These are phyloP conservation scores for Fraxinus baroniana DNA, from an alignment of 305 asterid genomes.

Conservation along the genomic window DNA sequence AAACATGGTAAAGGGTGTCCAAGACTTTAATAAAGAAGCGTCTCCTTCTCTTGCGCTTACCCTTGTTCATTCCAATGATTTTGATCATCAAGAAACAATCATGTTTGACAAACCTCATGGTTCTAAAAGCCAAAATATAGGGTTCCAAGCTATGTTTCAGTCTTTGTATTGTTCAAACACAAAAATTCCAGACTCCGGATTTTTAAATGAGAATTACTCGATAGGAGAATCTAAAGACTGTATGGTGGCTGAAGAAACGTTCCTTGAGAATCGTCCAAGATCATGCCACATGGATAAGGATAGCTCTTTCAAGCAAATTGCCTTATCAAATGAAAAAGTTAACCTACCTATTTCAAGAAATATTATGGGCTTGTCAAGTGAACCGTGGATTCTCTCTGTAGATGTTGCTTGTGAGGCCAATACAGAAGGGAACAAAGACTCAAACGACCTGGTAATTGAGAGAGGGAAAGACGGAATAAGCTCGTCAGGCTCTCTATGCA, in stretches of 20 bases:
- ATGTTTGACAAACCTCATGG: conserved; percentile 23
- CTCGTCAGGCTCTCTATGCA: conserved; percentile 12
- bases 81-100: conserved; percentile 27
- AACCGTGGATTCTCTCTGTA: conserved; percentile 14
- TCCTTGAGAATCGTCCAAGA: conserved; percentile 24
- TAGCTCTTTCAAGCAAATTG: conserved; percentile 31
- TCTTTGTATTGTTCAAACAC: conserved; percentile 44
- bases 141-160: conserved; percentile 60
- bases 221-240: conserved; percentile 29
- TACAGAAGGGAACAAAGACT: conserved; percentile 23
- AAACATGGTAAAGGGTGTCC: conserved; percentile 66
- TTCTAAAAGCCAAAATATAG: conserved; percentile 29
- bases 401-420: conserved; percentile 13
- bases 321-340: conserved; percentile 26
- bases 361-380: conserved; percentile 18
- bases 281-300: conserved; percentile 17
- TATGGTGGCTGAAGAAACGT: conserved; percentile 25
- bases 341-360: conserved; percentile 20
- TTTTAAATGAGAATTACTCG: conserved; percentile 24
- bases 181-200: conserved; percentile 26
- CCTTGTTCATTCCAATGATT: conserved; percentile 33
- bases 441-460: neutral
- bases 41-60: conserved; percentile 37
- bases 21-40: conserved; percentile 38
- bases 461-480: neutral